Evolutionary conservation across 2,329 filamentous ascomycete species (phyloP).

Genomic region (Penicillium italicum): DNA sequence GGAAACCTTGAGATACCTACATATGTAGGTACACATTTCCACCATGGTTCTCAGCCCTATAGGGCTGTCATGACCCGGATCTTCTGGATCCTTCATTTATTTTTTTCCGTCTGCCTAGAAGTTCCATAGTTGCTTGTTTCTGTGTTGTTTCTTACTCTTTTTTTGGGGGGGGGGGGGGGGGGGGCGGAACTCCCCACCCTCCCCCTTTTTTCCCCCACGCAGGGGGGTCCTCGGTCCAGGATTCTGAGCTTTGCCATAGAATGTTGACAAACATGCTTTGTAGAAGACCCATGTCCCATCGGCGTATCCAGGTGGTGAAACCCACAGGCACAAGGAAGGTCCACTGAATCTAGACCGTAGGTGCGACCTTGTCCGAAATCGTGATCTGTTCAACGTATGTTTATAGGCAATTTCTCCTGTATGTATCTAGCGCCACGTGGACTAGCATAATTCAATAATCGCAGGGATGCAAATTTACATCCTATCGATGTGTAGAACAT

Average conservation of each 20-base stretch:
- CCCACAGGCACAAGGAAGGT: background rate
- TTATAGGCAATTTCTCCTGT: background rate
- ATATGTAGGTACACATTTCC: background rate
- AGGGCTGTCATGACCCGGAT: background rate
- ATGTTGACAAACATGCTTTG: too few species aligned
- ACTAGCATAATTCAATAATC: background rate
- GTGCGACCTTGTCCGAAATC: too few species aligned
- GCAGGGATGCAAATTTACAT: background rate
- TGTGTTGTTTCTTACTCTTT: background rate
- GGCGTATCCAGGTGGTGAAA: background rate
- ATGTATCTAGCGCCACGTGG: background rate
- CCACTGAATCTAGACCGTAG: too few species aligned
- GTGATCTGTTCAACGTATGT: background rate
- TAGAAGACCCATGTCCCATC: too few species aligned
- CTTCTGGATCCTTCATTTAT: background rate
- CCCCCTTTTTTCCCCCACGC: too few species aligned
- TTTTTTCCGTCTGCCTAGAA: background rate
- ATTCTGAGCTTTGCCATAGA: too few species aligned
- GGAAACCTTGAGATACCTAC: too few species aligned
- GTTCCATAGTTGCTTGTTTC: background rate
- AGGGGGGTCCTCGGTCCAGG: too few species aligned
- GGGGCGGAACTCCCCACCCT: too few species aligned
- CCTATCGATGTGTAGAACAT: background rate
- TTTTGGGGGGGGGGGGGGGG: too few species aligned
- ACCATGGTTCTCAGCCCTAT: constrained; percentile 9